Percentiles rank a stretch among this genome's conserved stretches.
These are phyloP conservation scores for Claviceps sp. DNA, from an alignment of 2,329 filamentous ascomycete species.

Conservation along the genomic window DNA sequence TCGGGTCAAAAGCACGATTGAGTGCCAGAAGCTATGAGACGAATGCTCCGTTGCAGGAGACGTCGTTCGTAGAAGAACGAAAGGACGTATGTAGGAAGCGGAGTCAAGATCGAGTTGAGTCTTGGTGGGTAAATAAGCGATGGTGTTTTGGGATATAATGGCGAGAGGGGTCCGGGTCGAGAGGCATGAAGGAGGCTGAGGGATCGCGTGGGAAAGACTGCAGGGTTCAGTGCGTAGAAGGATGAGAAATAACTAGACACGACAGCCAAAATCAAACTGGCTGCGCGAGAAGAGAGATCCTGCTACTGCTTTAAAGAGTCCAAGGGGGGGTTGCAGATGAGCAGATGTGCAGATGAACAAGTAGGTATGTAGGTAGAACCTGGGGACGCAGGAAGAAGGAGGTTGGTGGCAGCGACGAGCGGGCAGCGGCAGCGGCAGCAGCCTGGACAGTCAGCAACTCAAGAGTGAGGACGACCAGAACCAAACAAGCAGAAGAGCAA, in stretches of 20 bases:
- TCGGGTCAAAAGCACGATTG: neutral
- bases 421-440: neutral
- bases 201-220: neutral
- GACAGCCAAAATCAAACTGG: neutral
- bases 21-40: neutral
- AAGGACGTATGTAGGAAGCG: conserved; percentile 4
- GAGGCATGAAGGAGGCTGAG: conserved; percentile 3
- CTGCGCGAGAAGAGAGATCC: neutral
- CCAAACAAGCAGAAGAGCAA: neutral
- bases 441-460: neutral
- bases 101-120: neutral
- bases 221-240: neutral
- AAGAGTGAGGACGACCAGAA: neutral
- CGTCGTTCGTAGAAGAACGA: conserved; percentile 3
- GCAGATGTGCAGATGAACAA: neutral
- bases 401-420: conserved; percentile 4
- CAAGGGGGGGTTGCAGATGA: neutral
- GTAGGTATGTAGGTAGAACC: neutral
- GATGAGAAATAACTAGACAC: neutral
- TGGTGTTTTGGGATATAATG: conserved; percentile 2
- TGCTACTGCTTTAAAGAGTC: neutral
- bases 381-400: conserved; percentile 3
- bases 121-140: conserved; percentile 1
- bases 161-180: neutral
- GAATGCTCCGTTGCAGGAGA: neutral